Base-by-base conservation (phyloP, 2,329 filamentous ascomycete genomes). In the Claviceps humidiphila region DNA sequence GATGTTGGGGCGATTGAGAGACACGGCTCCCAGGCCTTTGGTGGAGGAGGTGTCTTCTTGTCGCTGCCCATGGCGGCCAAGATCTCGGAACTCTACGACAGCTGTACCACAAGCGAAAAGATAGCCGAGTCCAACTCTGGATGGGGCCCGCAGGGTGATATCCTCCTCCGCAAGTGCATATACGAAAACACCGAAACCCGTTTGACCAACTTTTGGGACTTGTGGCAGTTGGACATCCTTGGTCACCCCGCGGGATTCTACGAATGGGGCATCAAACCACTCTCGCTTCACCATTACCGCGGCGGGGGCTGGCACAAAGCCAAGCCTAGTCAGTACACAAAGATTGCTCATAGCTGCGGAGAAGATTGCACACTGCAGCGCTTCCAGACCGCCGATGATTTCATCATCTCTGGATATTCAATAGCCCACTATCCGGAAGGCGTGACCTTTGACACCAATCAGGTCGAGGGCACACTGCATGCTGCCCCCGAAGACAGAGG, bases 221-320 rank as follows among this genome's bases (percentile, higher is more conserved):
- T 84, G 13, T 81, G 76, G 67, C 80, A 83, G 62, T 70, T 83
- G 24, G 80, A 84, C 59, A 67, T 84, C 47, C 72, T 74, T 53
- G 76, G 74, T 47, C 78, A 83, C 60, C 76, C 78, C 3, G 77
- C 77, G 0, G 80, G 80, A 4, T 82, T 83, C 65, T 84, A 82
- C 64, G 80, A 84, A 65, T 74, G 75, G 41, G 78, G 78, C 34
- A 73, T 80, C 57, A 73, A 75, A 57, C 80, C 80, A 1, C 69
- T 82, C 22, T 80, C 77, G 7, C 71, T 84, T 22, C 80, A 84
- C 64, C 80, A 84, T 67, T 83, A 80, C 71, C 80, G 80, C 59
- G 77, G 77, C 47, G 75, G 76, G 44, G 72, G 74, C 52, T 81
- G 77, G 77, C 76, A 80, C 63, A 61, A 64, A 22, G 75, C 74